These are phyloP conservation scores for Solanum sejunctum DNA, from an alignment of 257 asterid species.

Conservation along the genomic window DNA sequence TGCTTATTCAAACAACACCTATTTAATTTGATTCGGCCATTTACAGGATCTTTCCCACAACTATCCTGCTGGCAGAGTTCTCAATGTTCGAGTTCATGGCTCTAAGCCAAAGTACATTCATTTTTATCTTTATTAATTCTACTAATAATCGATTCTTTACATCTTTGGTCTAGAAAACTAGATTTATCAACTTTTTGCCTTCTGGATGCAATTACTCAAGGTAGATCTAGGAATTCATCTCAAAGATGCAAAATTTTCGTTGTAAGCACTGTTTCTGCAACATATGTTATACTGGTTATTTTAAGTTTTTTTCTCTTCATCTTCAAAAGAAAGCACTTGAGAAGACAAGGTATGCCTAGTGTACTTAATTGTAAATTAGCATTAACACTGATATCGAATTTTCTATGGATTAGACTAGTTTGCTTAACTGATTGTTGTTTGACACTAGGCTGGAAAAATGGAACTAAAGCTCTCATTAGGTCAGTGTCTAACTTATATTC, in stretches of 20 bases:
- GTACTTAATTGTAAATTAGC: background rate
- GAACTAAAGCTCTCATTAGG: background rate
- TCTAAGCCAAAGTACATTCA: background rate
- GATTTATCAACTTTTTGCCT: background rate
- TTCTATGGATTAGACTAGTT: background rate
- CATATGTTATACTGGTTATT: background rate
- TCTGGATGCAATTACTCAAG: background rate
- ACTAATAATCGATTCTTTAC: background rate
- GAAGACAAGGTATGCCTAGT: background rate
- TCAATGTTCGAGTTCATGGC: background rate
- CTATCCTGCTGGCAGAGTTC: background rate
- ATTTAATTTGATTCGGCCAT: slow-evolving; percentile 3
- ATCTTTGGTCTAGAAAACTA: background rate
- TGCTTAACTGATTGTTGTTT: background rate
- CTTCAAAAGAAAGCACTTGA: background rate
- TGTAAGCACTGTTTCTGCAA: background rate
- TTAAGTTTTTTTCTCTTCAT: background rate
- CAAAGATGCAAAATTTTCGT: background rate
- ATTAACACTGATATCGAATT: background rate
- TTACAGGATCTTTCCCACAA: background rate
- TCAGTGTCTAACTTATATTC: background rate
- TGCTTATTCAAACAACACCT: background rate
- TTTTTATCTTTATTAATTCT: background rate
- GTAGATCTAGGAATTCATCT: background rate
- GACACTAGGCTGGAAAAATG: background rate